Evolutionary conservation across 2,329 filamentous ascomycete genomes (phyloP).

Genomic region (Pseudocercospora macadamiae): DNA sequence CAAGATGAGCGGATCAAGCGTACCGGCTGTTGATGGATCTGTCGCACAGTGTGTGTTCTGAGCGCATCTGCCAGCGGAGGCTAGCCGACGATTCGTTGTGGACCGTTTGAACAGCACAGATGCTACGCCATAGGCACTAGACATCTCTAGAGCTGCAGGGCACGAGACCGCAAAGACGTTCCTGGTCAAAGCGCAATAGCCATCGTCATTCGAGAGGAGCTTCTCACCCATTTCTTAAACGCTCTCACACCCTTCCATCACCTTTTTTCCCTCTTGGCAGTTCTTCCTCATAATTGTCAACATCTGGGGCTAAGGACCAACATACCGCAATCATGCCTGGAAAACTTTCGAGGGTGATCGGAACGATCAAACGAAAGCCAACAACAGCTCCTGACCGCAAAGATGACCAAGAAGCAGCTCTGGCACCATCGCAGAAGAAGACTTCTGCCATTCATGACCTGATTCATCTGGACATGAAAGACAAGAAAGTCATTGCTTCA

Average conservation of each 20-base stretch:
- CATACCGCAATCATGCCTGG: slow-evolving; percentile 23
- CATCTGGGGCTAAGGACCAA: neutral
- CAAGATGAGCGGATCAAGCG: neutral
- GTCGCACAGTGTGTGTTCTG: neutral
- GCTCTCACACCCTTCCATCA: neutral
- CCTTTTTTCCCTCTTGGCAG: neutral
- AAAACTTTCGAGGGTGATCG: slow-evolving; percentile 48
- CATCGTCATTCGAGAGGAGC: neutral
- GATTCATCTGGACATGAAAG: slow-evolving; percentile 9
- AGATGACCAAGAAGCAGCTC: slow-evolving; percentile 43
- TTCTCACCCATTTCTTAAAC: neutral
- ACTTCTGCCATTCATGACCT: slow-evolving; percentile 6
- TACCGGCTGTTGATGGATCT: neutral
- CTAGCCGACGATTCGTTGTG: neutral
- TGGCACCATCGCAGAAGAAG: slow-evolving; percentile 37
- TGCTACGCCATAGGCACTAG: neutral
- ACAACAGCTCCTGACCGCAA: slow-evolving; percentile 52
- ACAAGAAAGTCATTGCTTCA: slow-evolving; percentile 38
- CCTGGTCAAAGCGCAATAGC: neutral
- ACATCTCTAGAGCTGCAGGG: slow-evolving; percentile 1
- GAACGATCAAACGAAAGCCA: slow-evolving; percentile 52
- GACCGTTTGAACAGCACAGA: neutral
- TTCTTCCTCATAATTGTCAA: neutral
- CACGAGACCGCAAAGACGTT: neutral
- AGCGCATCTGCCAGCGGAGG: neutral